Evolutionary conservation across 106 monocot genomes (phyloP).

Genomic region (Chionographis japonica): DNA sequence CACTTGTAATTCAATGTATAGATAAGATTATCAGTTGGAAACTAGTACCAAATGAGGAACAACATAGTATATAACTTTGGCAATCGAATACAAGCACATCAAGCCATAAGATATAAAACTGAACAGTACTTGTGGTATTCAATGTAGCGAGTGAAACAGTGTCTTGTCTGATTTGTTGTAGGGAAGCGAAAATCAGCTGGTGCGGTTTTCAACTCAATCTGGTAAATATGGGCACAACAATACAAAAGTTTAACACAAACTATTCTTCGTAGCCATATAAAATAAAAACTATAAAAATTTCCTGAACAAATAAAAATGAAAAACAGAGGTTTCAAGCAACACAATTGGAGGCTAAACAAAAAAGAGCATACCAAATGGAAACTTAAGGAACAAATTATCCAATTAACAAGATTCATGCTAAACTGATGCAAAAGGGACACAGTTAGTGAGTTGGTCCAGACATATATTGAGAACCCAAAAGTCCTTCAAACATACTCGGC

Average conservation of each 20-base stretch:
- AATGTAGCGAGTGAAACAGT: conserved; percentile 77
- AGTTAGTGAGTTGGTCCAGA: no score
- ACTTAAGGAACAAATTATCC: no score
- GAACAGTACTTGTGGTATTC: conserved; percentile 63
- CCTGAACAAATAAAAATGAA: not conserved
- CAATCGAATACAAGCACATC: not conserved
- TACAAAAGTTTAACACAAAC: no score
- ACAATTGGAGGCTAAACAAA: no score
- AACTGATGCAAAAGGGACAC: no score
- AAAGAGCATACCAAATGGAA: no score
- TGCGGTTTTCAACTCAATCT: conserved; percentile 65
- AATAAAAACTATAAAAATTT: not conserved
- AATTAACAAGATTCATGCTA: no score
- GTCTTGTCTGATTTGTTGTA: conserved; percentile 64
- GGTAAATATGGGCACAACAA: not conserved
- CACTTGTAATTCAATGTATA: not conserved
- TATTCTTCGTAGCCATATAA: no score
- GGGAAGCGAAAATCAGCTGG: conserved; percentile 75
- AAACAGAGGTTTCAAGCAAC: no score
- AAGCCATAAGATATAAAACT: conserved; percentile 4
- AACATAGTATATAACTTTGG: not conserved
- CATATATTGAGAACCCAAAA: no score
- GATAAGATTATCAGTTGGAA: not conserved
- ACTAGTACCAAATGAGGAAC: not conserved
- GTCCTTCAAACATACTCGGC: no score